Evolutionary conservation across 2,329 filamentous ascomycete genomes (phyloP).

Genomic region (Chalara sp.): DNA sequence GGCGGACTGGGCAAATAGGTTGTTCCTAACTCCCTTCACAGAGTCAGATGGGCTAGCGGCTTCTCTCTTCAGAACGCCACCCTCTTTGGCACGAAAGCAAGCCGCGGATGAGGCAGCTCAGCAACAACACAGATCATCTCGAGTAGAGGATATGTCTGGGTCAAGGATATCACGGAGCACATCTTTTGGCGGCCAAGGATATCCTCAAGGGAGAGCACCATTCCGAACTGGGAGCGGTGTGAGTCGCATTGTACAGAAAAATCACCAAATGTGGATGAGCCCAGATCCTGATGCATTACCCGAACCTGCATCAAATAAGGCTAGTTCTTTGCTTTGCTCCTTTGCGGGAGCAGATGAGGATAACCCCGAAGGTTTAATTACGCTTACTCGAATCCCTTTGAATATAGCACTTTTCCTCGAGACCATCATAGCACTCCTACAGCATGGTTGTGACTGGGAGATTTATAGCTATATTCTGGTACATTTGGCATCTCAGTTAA

Average conservation of each 20-base stretch:
- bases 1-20: conserved; percentile 71
- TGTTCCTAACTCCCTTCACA: conserved; percentile 63
- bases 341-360: conserved; percentile 8
- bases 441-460: conserved; percentile 78
- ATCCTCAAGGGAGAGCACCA: conserved; percentile 29
- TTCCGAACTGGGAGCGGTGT: conserved; percentile 23
- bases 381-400: conserved; percentile 10
- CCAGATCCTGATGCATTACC: conserved; percentile 52
- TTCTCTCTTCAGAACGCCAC: conserved; percentile 58
- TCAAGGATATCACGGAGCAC: conserved; percentile 24
- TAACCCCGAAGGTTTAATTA: background rate
- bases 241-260: conserved; percentile 26
- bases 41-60: conserved; percentile 70
- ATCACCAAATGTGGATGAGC: conserved; percentile 51
- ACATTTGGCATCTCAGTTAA: conserved; percentile 79
- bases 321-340: conserved; percentile 25
- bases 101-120: conserved; percentile 32
- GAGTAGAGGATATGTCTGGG: conserved; percentile 28
- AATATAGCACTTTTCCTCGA: conserved; percentile 58
- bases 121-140: conserved; percentile 27
- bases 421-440: conserved; percentile 64
- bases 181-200: conserved; percentile 22
- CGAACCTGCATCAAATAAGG: conserved; percentile 28
- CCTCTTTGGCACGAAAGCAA: conserved; percentile 39
- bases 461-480: conserved; percentile 85